Evolutionary conservation across 352 stramenopile species (phyloP).

Genomic region (Phytophthora syringae): DNA sequence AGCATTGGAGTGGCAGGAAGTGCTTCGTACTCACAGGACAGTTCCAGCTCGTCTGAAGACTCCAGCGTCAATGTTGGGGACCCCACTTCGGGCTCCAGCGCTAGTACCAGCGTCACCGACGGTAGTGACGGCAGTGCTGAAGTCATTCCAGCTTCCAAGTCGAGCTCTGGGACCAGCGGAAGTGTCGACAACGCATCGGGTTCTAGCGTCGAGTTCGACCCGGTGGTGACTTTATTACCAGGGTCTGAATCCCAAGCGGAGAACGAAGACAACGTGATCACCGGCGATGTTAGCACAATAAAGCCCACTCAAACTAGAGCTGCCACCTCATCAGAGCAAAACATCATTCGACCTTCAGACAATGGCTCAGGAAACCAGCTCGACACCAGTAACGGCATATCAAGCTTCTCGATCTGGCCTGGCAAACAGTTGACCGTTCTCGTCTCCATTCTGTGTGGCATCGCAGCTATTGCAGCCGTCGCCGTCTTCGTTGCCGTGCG

Average conservation of each 20-base stretch:
- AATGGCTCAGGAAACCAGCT: conserved; percentile 27
- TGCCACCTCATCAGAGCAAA: not conserved
- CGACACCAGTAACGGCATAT: conserved; percentile 29
- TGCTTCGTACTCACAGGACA: conserved; percentile 4
- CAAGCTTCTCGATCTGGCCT: conserved; percentile 22
- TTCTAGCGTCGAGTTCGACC: conserved; percentile 1
- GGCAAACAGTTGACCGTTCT: conserved; percentile 31
- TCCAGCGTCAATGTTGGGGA: conserved; percentile 11
- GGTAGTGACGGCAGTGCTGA: conserved; percentile 15
- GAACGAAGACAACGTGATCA: conserved; percentile 30
- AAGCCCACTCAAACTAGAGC: conserved; percentile 9
- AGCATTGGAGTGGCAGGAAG: not conserved
- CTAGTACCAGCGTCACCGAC: conserved; percentile 6
- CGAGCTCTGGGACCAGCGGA: not conserved
- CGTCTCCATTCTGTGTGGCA: conserved; percentile 28
- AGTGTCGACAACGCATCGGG: not conserved
- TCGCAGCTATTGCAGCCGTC: conserved; percentile 39
- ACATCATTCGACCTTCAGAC: conserved; percentile 21
- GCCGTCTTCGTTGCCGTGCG: conserved; percentile 48
- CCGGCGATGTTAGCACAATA: conserved; percentile 3
- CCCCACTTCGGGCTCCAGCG: conserved; percentile 10
- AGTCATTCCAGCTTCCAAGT: not conserved
- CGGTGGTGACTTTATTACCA: not conserved
- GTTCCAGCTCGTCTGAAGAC: conserved; percentile 7
- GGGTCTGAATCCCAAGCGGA: conserved; percentile 6